Evolutionary conservation across 2,329 filamentous ascomycete genomes (phyloP), one percentile per base, ranked within the genome.

Genomic region (Colletotrichum cereale): DNA sequence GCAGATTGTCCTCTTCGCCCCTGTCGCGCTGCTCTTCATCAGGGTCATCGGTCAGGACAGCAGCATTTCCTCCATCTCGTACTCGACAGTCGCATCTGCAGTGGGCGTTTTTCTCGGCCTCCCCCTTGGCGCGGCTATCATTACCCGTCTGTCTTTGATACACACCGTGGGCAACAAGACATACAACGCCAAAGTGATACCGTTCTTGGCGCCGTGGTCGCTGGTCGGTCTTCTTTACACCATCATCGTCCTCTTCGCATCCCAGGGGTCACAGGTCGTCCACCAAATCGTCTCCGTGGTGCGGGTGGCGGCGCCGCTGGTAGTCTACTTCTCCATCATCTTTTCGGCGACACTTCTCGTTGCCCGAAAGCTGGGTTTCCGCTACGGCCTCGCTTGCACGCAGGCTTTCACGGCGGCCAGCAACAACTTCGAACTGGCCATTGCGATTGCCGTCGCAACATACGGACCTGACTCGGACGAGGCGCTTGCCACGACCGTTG

Each of bases 371-470:
- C 81, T 92, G n/a, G 92, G 93, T 0, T 95, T 95, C 70, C 90
- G 89, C 0, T 97, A 97, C 78, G 86, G 86, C 44, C 79, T 95
- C 0, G 87, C 88, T 1, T 86, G 88, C 14, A 96, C 94, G 2
- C 94, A 97, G 81, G 95, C 93, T 78, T 96, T 97, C 76, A 97
- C 93, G 0, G 95, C 94, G 0, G 93, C 93, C 1, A 97, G 94
- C 79, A 97, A 97, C 78, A 97, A 97, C 79, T 97, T 97, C 77
- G 95, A 97, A 83, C 84, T 97, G 31, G 94, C 95, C 0, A 97
- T 97, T 81, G 94, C 94, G 0, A 94, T 97, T 0, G 93, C 93
- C 0, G 91, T 97, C 3, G 92, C 94, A 0, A 92, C 92, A 0
- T 97, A 92, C 81, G 95, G 94, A 0, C 87, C 91, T 0, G 84